Evolutionary conservation across 139 green algal species (phyloP).

Genomic region (Dunaliella primolecta): DNA sequence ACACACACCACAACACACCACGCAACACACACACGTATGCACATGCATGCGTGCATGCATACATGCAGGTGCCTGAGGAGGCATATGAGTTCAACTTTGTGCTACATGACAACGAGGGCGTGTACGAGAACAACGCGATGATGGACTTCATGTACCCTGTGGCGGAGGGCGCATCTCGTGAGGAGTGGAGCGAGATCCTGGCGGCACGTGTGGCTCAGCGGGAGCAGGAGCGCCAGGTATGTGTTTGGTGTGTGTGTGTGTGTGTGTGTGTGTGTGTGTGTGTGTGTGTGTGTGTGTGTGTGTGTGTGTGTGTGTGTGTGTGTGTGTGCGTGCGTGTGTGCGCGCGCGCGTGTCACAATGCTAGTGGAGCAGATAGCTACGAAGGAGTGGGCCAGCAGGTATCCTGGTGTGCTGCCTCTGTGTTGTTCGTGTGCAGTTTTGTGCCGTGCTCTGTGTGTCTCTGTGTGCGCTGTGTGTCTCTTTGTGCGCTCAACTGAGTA

Average conservation of each 20-base stretch:
- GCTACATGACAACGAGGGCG: constrained; percentile 58
- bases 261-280: background rate
- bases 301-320: background rate
- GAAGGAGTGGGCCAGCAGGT: too few species aligned
- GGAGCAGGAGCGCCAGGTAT: constrained; percentile 39
- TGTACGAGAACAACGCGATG: constrained; percentile 42
- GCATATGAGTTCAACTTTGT: constrained; percentile 82
- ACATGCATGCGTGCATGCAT: background rate
- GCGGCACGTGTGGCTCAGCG: constrained; percentile 22
- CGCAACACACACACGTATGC: background rate
- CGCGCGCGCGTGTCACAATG: background rate
- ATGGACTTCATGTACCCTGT: constrained; percentile 60
- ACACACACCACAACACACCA: background rate
- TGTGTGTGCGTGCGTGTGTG: background rate
- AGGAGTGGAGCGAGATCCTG: constrained; percentile 51
- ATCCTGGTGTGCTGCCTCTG: too few species aligned
- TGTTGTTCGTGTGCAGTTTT: too few species aligned
- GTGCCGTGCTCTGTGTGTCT: too few species aligned
- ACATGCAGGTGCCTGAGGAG: constrained; percentile 51
- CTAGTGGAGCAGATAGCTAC: too few species aligned
- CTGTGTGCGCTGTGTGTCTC: too few species aligned
- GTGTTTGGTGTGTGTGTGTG: constrained; percentile 19
- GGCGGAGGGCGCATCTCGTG: constrained; percentile 41
- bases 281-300: background rate
- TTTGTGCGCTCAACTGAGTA: too few species aligned